phyloP scores from a whole-genome alignment of 2,329 filamentous ascomycete genomes.

The Akanthomyces muscarius region DNA sequence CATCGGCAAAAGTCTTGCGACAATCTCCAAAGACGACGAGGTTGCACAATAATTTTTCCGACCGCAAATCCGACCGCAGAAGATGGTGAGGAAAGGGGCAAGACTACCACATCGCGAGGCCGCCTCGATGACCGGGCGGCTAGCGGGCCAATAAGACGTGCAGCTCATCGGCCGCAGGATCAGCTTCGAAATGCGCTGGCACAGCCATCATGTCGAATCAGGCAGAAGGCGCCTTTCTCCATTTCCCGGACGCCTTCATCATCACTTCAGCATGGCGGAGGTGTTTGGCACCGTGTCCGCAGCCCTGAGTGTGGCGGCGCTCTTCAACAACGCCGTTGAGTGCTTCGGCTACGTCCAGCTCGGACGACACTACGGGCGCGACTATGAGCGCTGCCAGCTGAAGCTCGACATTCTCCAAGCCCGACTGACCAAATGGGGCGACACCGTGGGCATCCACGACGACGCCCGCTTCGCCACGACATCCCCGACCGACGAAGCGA shows the following conservation, averaged over 20 bases:
- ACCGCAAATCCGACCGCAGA: background rate
- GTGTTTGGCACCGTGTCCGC: slow-evolving; percentile 25
- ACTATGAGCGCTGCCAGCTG: slow-evolving; percentile 33
- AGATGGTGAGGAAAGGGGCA: background rate
- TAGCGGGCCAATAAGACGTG: slow-evolving; percentile 10
- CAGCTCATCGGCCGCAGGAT: background rate
- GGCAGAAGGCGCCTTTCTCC: background rate
- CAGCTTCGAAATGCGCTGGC: background rate
- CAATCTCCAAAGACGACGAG: background rate
- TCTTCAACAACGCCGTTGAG: slow-evolving; percentile 36
- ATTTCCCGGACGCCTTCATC: background rate
- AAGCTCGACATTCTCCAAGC: slow-evolving; percentile 29
- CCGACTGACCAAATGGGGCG: slow-evolving; percentile 34
- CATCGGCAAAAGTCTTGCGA: background rate
- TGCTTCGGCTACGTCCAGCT: slow-evolving; percentile 40
- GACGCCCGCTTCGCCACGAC: slow-evolving; percentile 23
- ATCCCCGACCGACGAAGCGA: slow-evolving; percentile 18
- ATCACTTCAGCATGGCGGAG: slow-evolving; percentile 20
- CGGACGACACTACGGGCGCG: slow-evolving; percentile 29
- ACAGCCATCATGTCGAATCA: background rate
- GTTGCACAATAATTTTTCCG: background rate
- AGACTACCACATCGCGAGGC: background rate
- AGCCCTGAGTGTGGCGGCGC: slow-evolving; percentile 31
- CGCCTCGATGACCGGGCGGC: background rate
- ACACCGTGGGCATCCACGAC: slow-evolving; percentile 29